A percentile compares a stretch with the other conserved stretches of the same genome.
phyloP scores from a whole-genome alignment of 305 asterid species.

The Fraxinus sp. region DNA sequence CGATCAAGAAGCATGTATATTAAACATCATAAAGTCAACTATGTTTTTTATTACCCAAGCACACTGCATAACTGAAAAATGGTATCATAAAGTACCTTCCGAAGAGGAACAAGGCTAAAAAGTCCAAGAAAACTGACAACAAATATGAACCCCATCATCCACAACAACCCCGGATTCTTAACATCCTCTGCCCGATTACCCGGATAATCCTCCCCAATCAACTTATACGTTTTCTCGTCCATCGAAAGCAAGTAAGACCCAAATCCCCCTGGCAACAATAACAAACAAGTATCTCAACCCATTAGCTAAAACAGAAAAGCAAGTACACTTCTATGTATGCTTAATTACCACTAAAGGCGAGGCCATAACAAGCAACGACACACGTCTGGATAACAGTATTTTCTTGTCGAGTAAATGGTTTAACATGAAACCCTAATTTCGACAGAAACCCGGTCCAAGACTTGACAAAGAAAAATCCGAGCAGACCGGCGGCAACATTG shows the following conservation, averaged over 20 bases:
- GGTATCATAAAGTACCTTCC: slow-evolving; percentile 53
- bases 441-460: slow-evolving; percentile 68
- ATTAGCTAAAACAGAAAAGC: background rate
- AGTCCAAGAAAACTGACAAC: slow-evolving; percentile 92
- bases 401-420: slow-evolving; percentile 86
- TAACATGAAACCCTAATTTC: slow-evolving; percentile 50
- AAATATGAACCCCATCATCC: slow-evolving; percentile 90
- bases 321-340: background rate
- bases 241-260: slow-evolving; percentile 88
- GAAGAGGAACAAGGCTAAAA: slow-evolving; percentile 88
- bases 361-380: slow-evolving; percentile 94
- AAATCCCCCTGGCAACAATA: slow-evolving; percentile 67
- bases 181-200: slow-evolving; percentile 91
- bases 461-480: slow-evolving; percentile 84
- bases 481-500: slow-evolving; percentile 90
- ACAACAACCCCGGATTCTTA: slow-evolving; percentile 79
- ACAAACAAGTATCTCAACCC: background rate
- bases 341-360: slow-evolving; percentile 78
- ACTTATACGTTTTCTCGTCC: slow-evolving; percentile 86
- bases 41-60: background rate
- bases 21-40: background rate
- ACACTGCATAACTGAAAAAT: background rate
- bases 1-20: background rate
- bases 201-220: slow-evolving; percentile 85
- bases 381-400: slow-evolving; percentile 94